Evolutionary conservation across 345 rosid genomes (phyloP).

Genomic region (Eucalyptus camaldulensis): DNA sequence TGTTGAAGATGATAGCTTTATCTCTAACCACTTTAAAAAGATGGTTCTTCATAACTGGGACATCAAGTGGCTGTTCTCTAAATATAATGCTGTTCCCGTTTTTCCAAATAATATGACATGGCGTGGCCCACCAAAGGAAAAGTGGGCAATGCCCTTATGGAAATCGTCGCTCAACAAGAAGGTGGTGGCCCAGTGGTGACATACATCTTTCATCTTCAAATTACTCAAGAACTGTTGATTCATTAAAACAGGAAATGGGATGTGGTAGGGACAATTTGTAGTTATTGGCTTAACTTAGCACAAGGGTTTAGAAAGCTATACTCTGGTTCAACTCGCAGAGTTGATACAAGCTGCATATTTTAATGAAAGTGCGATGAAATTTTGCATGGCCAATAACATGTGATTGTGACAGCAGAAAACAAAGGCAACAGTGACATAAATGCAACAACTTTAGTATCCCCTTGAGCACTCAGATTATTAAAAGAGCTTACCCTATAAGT

Average conservation of each 20-base stretch:
- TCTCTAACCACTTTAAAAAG: too few relatives aligned
- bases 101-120: too few relatives aligned
- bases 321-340: constrained; percentile 58
- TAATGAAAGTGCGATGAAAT: background rate
- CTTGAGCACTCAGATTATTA: background rate
- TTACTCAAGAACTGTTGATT: background rate
- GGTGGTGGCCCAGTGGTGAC: background rate
- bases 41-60: too few relatives aligned
- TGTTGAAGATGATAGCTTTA: too few relatives aligned
- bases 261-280: background rate
- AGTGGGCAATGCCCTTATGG: background rate
- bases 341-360: constrained; percentile 73
- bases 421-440: background rate
- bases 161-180: too few relatives aligned
- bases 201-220: background rate
- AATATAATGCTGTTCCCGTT: too few relatives aligned
- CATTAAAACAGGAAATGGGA: background rate
- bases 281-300: constrained; percentile 53
- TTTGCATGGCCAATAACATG: background rate
- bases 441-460: background rate
- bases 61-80: too few relatives aligned
- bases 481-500: constrained; percentile 43
- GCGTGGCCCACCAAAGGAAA: background rate
- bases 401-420: background rate
- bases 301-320: constrained; percentile 59